Conservation (phyloP, 192 early-diverging fungal genomes). For the Coemansia sp. region DNA sequence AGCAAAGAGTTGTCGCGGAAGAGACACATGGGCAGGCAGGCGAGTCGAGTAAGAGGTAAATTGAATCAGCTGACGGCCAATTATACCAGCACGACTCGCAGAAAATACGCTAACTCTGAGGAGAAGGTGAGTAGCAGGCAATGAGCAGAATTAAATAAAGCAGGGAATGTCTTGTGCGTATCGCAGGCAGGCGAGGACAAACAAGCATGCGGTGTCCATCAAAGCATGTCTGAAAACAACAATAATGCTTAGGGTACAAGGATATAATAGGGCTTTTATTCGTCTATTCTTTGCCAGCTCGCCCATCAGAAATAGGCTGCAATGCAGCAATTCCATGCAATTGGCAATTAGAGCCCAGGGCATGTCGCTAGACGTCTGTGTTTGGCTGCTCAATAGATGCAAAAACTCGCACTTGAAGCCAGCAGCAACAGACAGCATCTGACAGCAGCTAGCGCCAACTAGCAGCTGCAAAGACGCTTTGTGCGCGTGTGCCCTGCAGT, state of each 20-base stretch:
- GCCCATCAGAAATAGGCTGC: background rate
- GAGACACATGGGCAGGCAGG: background rate
- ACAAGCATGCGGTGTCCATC: background rate
- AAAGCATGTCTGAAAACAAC: background rate
- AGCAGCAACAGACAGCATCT: background rate
- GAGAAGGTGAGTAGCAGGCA: background rate
- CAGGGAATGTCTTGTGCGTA: background rate
- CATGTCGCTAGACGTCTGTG: background rate
- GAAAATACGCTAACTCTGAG: background rate
- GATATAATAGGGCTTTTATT: background rate
- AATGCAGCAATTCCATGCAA: background rate
- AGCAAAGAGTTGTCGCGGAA: background rate
- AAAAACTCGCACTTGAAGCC: no score
- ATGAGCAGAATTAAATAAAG: background rate
- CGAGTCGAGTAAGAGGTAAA: background rate
- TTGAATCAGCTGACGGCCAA: constrained; percentile 12
- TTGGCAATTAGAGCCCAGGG: background rate
- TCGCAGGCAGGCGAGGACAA: background rate
- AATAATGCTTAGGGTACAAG: background rate
- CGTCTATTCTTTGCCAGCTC: background rate
- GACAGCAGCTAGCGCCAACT: background rate
- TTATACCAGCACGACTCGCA: background rate
- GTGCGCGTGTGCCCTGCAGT: background rate
- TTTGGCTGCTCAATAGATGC: no score
- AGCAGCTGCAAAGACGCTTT: background rate